These are phyloP conservation scores for Diaporthe helianthi DNA, from an alignment of 2,329 filamentous ascomycete genomes.

Conservation along the genomic window DNA sequence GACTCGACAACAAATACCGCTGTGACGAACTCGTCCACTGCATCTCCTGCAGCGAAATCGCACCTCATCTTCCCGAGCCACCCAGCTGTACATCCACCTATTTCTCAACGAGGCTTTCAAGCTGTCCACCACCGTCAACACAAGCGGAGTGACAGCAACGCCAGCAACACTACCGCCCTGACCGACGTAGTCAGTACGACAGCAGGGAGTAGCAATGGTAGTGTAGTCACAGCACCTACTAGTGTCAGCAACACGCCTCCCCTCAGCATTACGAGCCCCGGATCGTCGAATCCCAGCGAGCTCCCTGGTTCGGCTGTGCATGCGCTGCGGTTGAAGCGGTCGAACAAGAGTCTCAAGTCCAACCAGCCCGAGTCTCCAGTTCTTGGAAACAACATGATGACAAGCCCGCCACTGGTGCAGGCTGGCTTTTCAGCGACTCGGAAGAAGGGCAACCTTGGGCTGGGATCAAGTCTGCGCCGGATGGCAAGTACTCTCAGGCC, in stretches of 20 bases:
- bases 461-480: constrained; percentile 30
- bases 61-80: constrained; percentile 30
- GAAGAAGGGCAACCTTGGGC: constrained; percentile 33
- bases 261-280: constrained; percentile 25
- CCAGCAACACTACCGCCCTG: constrained; percentile 27
- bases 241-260: constrained; percentile 28
- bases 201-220: constrained; percentile 7
- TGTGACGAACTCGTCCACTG: constrained; percentile 15
- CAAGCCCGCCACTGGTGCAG: constrained; percentile 34
- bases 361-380: constrained; percentile 32
- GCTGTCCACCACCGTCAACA: neutral
- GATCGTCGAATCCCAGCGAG: constrained; percentile 27
- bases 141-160: constrained; percentile 28
- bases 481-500: constrained; percentile 33
- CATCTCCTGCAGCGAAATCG: constrained; percentile 17
- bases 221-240: constrained; percentile 22
- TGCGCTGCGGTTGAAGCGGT: constrained; percentile 18
- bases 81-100: constrained; percentile 31
- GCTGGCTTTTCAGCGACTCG: constrained; percentile 30
- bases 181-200: constrained; percentile 1
- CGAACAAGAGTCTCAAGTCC: constrained; percentile 30
- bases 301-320: constrained; percentile 25
- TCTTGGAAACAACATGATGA: constrained; percentile 29
- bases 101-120: neutral
- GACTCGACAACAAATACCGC: constrained; percentile 31